Conservation (phyloP, 495 filamentous ascomycete genomes). For the Penicillium tannophilum region DNA sequence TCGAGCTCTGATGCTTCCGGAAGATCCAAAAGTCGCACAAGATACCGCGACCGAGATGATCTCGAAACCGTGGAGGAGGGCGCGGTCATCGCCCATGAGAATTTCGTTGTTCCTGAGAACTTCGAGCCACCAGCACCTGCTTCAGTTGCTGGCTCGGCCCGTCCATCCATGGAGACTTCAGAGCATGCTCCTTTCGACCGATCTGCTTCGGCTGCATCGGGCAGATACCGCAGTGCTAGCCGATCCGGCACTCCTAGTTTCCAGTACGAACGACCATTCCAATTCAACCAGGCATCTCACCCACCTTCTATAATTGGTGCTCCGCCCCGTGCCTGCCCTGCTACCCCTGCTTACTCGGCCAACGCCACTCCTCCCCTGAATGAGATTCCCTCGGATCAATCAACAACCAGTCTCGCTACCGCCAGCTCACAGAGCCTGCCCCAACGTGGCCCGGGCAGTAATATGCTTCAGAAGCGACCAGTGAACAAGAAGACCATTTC, state of each 20-base stretch:
- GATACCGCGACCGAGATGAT: slow-evolving; percentile 49
- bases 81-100: slow-evolving; percentile 31
- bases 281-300: slow-evolving; percentile 33
- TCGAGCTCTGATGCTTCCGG: slow-evolving; percentile 63
- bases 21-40: slow-evolving; percentile 58
- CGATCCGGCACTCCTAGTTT: slow-evolving; percentile 42
- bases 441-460: slow-evolving; percentile 34
- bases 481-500: slow-evolving; percentile 79
- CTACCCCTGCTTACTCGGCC: slow-evolving; percentile 51
- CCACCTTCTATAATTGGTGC: slow-evolving; percentile 46
- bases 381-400: slow-evolving; percentile 37
- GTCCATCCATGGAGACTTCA: slow-evolving; percentile 42
- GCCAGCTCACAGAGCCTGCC: slow-evolving; percentile 21
- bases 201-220: slow-evolving; percentile 44
- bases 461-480: slow-evolving; percentile 57
- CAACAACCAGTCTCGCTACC: slow-evolving; percentile 20
- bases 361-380: slow-evolving; percentile 59
- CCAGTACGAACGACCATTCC: slow-evolving; percentile 46
- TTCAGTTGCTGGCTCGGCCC: slow-evolving; percentile 38
- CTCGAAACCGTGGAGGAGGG: slow-evolving; percentile 42
- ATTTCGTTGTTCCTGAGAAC: slow-evolving; percentile 27
- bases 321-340: slow-evolving; percentile 55
- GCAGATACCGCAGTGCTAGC: slow-evolving; percentile 51
- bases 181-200: slow-evolving; percentile 39
- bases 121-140: slow-evolving; percentile 29